phyloP scores from a whole-genome alignment of 164 flowering plant species.

The Berberis thunbergii region DNA sequence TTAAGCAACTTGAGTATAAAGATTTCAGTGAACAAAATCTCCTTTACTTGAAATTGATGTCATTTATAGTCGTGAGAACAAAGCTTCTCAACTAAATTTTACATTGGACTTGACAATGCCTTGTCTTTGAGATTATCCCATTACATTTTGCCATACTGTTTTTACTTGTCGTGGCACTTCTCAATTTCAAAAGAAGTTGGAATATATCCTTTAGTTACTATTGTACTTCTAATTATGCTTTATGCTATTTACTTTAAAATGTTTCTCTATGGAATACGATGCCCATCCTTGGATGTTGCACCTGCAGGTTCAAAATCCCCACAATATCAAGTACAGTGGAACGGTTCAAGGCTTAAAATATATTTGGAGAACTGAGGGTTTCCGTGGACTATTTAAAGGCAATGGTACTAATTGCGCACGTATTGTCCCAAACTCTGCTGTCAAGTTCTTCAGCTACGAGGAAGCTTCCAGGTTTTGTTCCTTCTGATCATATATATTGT shows the following conservation, averaged over 20 bases:
- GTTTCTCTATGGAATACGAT: neutral
- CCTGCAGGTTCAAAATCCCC: slow-evolving; percentile 87
- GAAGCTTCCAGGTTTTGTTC: slow-evolving; percentile 72
- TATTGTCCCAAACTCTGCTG: slow-evolving; percentile 93
- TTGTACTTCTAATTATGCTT: too few species aligned
- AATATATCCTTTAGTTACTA: neutral
- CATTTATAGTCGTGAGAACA: too few species aligned
- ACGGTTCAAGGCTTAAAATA: slow-evolving; percentile 90
- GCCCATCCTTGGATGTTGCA: neutral
- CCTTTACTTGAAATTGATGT: neutral
- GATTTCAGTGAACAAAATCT: neutral
- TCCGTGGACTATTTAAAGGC: slow-evolving; percentile 88
- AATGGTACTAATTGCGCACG: slow-evolving; percentile 98
- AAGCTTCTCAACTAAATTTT: too few species aligned
- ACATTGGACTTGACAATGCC: neutral
- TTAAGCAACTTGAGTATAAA: neutral
- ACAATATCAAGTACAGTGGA: slow-evolving; percentile 82
- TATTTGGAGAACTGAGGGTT: slow-evolving; percentile 88
- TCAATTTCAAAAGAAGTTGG: neutral
- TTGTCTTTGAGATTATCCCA: neutral
- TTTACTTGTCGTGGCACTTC: neutral
- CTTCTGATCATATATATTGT: neutral
- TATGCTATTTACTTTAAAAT: neutral
- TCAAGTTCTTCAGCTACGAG: slow-evolving; percentile 96
- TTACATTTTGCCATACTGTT: neutral